Conservation (phyloP, 1,139 yeast genomes). For the Sugiyamaella novakii region DNA sequence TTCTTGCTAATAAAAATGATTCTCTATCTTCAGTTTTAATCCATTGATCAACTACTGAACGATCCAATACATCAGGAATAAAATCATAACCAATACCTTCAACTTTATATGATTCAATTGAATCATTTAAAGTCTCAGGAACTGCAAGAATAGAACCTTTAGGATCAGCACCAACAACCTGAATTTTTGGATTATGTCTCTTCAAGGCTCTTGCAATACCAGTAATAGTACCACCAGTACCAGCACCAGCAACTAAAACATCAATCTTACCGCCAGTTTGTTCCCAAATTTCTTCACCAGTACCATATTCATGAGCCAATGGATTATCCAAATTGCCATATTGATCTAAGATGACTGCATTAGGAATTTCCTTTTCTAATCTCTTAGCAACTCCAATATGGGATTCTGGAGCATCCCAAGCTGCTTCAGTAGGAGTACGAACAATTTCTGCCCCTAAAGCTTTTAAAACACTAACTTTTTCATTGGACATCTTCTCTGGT, state of each 20-base stretch:
- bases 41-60: constrained; percentile 74
- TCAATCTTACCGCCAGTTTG: constrained; percentile 74
- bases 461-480: constrained; percentile 83
- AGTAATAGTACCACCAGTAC: constrained; percentile 83
- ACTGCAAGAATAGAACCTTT: constrained; percentile 82
- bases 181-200: constrained; percentile 64
- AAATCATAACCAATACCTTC: constrained; percentile 95
- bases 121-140: constrained; percentile 71
- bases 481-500: constrained; percentile 93
- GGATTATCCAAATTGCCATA: constrained; percentile 81
- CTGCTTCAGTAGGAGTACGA: constrained; percentile 91
- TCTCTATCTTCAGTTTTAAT: constrained; percentile 84
- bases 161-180: constrained; percentile 82
- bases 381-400: constrained; percentile 88
- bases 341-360: constrained; percentile 83
- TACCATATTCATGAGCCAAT: constrained; percentile 79
- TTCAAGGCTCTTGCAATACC: constrained; percentile 80
- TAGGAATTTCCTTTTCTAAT: constrained; percentile 81
- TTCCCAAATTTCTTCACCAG: constrained; percentile 85
- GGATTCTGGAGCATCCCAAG: constrained; percentile 91
- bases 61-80: constrained; percentile 76
- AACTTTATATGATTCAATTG: constrained; percentile 68
- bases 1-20: constrained; percentile 78
- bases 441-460: constrained; percentile 91
- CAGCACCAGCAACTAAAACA: constrained; percentile 86